Conservation (phyloP, 331 rosid species). For the Pyrus hybrid region DNA sequence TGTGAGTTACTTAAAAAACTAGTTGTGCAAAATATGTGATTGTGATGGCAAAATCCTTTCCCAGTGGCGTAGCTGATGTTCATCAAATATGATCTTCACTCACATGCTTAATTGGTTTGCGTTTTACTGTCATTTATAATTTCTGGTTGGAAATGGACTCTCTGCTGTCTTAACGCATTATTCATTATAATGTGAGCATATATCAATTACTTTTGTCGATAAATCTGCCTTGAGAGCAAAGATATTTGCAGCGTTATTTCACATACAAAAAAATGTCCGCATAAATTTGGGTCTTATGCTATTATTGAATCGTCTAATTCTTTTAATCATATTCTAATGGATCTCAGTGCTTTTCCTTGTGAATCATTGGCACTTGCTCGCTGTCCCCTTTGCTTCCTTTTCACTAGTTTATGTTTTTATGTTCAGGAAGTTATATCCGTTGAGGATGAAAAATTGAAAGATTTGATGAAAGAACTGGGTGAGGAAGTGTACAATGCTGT, state of each 20-base stretch:
- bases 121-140: neutral
- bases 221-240: neutral
- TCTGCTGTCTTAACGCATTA: neutral
- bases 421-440: conserved; percentile 57
- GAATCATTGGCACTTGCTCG: neutral
- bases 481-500: conserved; percentile 58
- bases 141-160: neutral
- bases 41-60: neutral
- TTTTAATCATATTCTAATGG: neutral
- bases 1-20: neutral
- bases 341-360: neutral
- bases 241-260: neutral
- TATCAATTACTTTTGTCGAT: neutral
- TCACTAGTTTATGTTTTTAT: neutral
- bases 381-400: neutral
- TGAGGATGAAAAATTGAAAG: conserved; percentile 63
- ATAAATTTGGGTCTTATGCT: neutral
- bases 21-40: neutral
- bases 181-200: neutral
- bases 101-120: neutral
- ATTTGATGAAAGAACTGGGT: conserved; percentile 52
- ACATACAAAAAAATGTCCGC: neutral
- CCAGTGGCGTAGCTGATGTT: neutral
- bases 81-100: neutral
- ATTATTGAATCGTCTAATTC: neutral